Conservation (phyloP, 1,284 basidiomycete species). For the Porogramme epimiltina region DNA sequence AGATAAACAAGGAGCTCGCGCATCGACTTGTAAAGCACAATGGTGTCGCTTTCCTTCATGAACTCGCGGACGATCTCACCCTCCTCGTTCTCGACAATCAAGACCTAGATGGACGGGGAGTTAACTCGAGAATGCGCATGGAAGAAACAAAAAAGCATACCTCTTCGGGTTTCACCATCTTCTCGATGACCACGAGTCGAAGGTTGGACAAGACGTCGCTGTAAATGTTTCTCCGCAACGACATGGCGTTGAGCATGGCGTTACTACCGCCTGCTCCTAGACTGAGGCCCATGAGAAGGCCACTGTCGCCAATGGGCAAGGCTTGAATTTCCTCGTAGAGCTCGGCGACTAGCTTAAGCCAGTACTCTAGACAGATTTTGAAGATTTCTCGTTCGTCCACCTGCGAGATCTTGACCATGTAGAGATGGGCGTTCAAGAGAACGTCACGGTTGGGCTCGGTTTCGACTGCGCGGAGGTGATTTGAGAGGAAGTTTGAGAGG, state of each 20-base stretch:
- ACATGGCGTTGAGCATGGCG: conserved; percentile 74
- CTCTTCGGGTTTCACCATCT: conserved; percentile 99
- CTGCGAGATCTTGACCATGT: conserved; percentile 98
- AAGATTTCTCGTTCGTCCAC: conserved; percentile 99
- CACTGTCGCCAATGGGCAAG: conserved; percentile 91
- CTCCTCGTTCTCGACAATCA: conserved; percentile 99
- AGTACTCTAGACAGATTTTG: conserved; percentile 99
- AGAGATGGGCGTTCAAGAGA: conserved; percentile 94
- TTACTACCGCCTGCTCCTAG: conserved; percentile 72
- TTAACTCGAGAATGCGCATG: neutral
- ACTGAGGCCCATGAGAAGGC: conserved; percentile 91
- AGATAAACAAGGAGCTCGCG: conserved; percentile 96
- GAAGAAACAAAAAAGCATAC: conserved; percentile 44
- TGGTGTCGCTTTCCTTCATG: conserved; percentile 99
- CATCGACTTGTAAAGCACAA: conserved; percentile 99
- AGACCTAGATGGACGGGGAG: conserved; percentile 62
- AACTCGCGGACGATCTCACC: conserved; percentile 99
- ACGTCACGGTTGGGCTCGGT: conserved; percentile 92
- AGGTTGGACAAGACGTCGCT: conserved; percentile 94
- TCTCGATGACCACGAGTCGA: conserved; percentile 95
- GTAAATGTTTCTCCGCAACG: conserved; percentile 92
- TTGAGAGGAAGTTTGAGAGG: conserved; percentile 94
- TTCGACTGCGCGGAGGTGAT: conserved; percentile 92
- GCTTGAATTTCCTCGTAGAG: conserved; percentile 98
- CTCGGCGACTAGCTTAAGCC: conserved; percentile 97